phyloP scores from a whole-genome alignment of 2,329 filamentous ascomycete species.

The Diplodia corticola region DNA sequence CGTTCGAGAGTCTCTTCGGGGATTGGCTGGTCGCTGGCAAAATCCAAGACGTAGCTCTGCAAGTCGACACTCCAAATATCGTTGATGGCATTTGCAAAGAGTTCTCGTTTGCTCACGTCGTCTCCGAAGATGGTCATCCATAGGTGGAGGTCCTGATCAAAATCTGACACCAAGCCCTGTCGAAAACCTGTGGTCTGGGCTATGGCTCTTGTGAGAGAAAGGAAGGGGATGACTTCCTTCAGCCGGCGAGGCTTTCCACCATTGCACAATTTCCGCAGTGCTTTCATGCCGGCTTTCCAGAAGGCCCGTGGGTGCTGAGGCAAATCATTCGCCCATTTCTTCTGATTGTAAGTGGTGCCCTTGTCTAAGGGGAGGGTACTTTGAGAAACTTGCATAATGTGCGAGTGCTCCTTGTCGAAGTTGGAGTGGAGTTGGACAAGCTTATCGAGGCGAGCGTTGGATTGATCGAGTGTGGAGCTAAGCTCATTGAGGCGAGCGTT shows the following conservation, averaged over 20 bases:
- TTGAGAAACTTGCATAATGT: background rate
- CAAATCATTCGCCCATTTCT: background rate
- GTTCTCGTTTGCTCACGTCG: background rate
- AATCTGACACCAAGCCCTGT: background rate
- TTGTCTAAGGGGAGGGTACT: too few species aligned
- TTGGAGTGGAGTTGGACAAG: background rate
- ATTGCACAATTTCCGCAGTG: background rate
- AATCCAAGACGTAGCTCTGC: background rate
- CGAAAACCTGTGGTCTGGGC: too few species aligned
- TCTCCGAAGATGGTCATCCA: background rate
- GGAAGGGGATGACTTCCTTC: background rate
- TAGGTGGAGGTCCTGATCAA: background rate
- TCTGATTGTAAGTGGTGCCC: background rate
- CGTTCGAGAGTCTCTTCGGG: background rate
- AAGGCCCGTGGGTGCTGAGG: background rate
- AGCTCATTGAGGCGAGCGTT: too few species aligned
- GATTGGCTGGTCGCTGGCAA: background rate
- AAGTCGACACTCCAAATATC: background rate
- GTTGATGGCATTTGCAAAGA: background rate
- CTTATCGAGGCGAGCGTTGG: too few species aligned
- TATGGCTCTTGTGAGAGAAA: background rate
- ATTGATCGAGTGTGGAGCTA: too few species aligned
- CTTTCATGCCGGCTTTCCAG: background rate
- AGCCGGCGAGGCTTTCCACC: background rate
- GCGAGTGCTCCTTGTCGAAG: background rate